phyloP scores from a whole-genome alignment of 192 early-diverging fungal genomes.

The Entophlyctis helioformis region DNA sequence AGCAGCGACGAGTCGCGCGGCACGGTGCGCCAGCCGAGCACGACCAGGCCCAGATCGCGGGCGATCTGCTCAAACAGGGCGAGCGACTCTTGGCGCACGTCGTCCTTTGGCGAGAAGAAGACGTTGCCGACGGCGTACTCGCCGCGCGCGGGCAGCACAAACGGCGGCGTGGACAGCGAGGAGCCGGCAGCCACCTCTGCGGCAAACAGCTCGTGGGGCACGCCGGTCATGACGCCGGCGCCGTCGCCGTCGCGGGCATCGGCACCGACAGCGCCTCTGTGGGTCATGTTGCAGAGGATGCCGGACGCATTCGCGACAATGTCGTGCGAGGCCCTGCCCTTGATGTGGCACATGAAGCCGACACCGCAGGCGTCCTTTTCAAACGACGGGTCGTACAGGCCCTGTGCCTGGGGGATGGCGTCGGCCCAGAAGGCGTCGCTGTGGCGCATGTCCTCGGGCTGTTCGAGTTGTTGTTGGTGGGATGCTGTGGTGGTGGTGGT shows the following conservation, averaged over 20 bases:
- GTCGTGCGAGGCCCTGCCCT: constrained; percentile 70
- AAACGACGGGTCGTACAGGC: constrained; percentile 73
- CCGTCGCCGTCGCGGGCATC: constrained; percentile 96
- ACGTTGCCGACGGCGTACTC: constrained; percentile 97
- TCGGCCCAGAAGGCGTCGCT: constrained; percentile 66
- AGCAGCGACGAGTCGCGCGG: constrained; percentile 78
- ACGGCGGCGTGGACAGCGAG: background rate
- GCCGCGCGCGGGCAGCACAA: constrained; percentile 58
- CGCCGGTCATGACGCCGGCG: constrained; percentile 92
- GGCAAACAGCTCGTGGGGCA: constrained; percentile 82
- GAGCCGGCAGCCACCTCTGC: constrained; percentile 31
- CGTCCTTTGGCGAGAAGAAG: constrained; percentile 65
- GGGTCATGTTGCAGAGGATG: constrained; percentile 98
- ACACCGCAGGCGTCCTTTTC: constrained; percentile 97
- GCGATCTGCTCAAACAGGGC: constrained; percentile 72
- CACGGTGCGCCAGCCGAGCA: constrained; percentile 82
- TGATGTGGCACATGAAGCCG: constrained; percentile 92
- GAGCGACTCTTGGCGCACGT: constrained; percentile 57
- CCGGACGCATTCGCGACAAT: constrained; percentile 80
- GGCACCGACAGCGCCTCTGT: constrained; percentile 88
- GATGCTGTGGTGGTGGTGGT: no score
- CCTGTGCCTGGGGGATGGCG: constrained; percentile 73
- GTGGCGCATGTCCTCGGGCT: no score
- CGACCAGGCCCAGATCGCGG: constrained; percentile 52
- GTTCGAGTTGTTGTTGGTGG: no score